Evolutionary conservation across 768 basidiomycete species (phyloP).

Genomic region (Basidioascus undulatus): DNA sequence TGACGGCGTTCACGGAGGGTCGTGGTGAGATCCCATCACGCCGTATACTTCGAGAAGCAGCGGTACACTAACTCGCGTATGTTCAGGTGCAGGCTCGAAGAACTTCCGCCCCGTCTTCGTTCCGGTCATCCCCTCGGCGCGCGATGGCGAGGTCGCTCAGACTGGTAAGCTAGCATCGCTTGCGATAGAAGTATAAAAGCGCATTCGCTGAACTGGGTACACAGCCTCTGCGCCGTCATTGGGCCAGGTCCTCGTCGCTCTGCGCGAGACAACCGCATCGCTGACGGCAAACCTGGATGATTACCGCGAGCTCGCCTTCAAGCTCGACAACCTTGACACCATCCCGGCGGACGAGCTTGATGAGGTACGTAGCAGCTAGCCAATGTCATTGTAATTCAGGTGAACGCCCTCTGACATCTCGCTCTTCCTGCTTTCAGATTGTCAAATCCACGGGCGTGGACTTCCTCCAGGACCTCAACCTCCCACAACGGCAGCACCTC

Average conservation of each 20-base stretch:
- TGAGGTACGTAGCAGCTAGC: slow-evolving; percentile 25
- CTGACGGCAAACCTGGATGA: slow-evolving; percentile 8
- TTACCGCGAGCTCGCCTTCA: slow-evolving; percentile 39
- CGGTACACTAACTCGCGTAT: background rate
- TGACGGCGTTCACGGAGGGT: slow-evolving; percentile 9
- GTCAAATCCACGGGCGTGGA: background rate
- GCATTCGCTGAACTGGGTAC: background rate
- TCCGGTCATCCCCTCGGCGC: too few relatives aligned
- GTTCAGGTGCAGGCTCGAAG: slow-evolving; percentile 27
- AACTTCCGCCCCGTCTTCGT: slow-evolving; percentile 29
- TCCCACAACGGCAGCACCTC: background rate
- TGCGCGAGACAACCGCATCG: slow-evolving; percentile 18
- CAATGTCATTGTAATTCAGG: background rate
- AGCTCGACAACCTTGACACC: slow-evolving; percentile 46
- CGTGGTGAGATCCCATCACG: background rate
- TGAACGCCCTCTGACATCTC: background rate
- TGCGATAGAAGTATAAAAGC: background rate
- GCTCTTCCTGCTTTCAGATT: background rate
- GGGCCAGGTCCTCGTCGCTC: slow-evolving; percentile 34
- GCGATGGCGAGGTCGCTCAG: slow-evolving; percentile 32
- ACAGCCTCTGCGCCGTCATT: slow-evolving; percentile 10
- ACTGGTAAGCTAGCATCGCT: slow-evolving; percentile 26
- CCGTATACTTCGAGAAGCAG: background rate
- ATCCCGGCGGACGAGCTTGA: slow-evolving; percentile 44
- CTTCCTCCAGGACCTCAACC: background rate